Base-by-base conservation (phyloP, 805 yeast genomes). In the Cephaloascus fragrans region DNA sequence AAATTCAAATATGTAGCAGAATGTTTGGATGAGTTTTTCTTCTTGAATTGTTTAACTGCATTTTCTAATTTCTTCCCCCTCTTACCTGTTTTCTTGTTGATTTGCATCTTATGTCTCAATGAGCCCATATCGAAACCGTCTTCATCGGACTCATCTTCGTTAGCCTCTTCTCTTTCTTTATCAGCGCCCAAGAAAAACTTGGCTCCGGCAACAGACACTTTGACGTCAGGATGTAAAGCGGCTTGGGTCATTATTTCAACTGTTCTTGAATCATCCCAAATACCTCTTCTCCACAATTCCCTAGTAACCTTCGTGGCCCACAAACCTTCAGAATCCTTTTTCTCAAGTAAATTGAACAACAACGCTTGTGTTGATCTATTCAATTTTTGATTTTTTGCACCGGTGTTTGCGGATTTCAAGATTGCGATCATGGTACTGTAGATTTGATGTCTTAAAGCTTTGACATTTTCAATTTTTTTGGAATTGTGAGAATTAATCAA, bases 221-320 rank as follows among this genome's bases (percentile, higher is more conserved):
- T 93, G 14, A 71, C 67, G 51, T 93, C 95, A 14, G 82, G 80
- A 53, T 88, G 96, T 44, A 86, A 61, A 2, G 97, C 87, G 1
- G 97, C 97, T 50, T 87, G 93, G 2, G 95, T 82, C 97, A 93
- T 89, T 52, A 93, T 78, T 60, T 93, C 98, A n/a, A 93, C 95
- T 0, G 97, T 83, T 51, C 97, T 71, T 0, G 95, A 75, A 57
- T 93, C 99, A 58, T 88, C 97, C 99, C 99, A 93, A 42, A 93
- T 84, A 53, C 95, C 95, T 56, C 97, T 75, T 66, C 96, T 76
- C 99, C 99, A 93, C 38, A 93, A 67, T 59, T 93, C 97, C 55
- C 97, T 75, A 4, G 97, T 88, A 41, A 93, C 65, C 52, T 87
- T 89, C 3, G 97, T 85, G 5, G 97, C 97, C 97, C 97, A 93